Evolutionary conservation across 164 flowering plant species (phyloP).

Genomic region (Platanus orientalis): DNA sequence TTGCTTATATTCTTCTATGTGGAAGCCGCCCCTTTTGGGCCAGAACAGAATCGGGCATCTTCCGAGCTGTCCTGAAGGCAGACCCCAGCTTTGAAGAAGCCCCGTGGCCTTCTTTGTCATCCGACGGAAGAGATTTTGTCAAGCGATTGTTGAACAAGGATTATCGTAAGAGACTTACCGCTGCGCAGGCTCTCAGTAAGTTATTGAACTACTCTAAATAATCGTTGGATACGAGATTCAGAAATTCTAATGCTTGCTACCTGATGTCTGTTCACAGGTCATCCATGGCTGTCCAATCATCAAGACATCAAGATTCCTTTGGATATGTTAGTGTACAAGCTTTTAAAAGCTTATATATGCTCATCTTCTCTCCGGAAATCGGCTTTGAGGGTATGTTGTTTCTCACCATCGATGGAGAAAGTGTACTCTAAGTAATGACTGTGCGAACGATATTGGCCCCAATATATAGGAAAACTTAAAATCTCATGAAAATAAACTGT

Average conservation of each 20-base stretch:
- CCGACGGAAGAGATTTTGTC: constrained; percentile 89
- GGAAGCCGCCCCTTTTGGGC: constrained; percentile 99
- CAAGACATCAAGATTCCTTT: constrained; percentile 68
- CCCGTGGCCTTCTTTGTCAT: constrained; percentile 92
- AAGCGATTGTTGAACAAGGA: constrained; percentile 87
- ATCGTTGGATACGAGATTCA: not conserved
- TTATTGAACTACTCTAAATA: constrained; percentile 6
- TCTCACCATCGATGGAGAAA: no score
- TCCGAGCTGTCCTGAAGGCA: constrained; percentile 81
- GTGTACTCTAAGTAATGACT: no score
- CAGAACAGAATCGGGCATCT: constrained; percentile 95
- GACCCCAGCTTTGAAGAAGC: constrained; percentile 90
- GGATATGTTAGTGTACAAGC: constrained; percentile 71
- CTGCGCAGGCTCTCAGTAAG: constrained; percentile 95
- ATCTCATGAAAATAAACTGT: no score
- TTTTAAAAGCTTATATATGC: constrained; percentile 66
- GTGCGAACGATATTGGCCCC: no score
- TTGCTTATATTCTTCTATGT: constrained; percentile 93
- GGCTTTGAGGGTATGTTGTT: constrained; percentile 74
- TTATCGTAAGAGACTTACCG: constrained; percentile 84
- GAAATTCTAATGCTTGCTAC: constrained; percentile 7
- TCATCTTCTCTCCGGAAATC: constrained; percentile 80
- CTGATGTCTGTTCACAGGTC: constrained; percentile 50
- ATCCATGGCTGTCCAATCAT: constrained; percentile 78
- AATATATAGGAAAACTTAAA: no score